A percentile compares a stretch with the other conserved stretches of the same genome.
These are phyloP conservation scores for Marsdenia floribunda DNA, from an alignment of 257 asterid genomes.

Conservation along the genomic window DNA sequence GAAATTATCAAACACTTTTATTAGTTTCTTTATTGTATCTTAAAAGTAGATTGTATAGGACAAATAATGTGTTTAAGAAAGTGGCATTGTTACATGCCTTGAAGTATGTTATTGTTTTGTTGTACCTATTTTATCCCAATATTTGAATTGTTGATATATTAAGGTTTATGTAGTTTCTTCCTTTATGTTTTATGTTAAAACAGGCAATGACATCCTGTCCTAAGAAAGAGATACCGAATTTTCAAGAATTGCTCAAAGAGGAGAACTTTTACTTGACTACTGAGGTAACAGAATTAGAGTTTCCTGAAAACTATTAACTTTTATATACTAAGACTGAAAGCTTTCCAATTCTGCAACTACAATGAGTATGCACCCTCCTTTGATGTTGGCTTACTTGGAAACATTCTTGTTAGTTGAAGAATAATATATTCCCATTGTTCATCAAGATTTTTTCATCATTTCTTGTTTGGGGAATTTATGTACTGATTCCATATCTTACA, in stretches of 20 bases:
- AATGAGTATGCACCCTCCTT: background rate
- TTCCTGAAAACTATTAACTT: background rate
- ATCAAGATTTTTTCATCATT: background rate
- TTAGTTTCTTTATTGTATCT: too few relatives aligned
- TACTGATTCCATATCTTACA: background rate
- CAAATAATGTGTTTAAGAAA: too few relatives aligned
- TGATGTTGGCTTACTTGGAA: background rate
- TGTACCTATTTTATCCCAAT: too few relatives aligned
- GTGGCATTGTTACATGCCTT: too few relatives aligned
- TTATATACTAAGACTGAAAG: background rate
- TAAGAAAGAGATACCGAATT: constrained; percentile 58
- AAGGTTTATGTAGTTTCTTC: background rate
- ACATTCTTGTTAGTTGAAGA: background rate
- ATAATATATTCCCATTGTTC: background rate
- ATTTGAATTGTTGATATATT: constrained; percentile 3
- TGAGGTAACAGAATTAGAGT: constrained; percentile 41
- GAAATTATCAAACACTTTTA: too few relatives aligned
- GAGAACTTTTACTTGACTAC: constrained; percentile 79
- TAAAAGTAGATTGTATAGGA: too few relatives aligned
- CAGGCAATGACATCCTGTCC: constrained; percentile 75
- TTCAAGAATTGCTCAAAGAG: constrained; percentile 67
- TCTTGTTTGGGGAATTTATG: background rate
- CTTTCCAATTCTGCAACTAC: background rate
- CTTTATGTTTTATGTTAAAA: constrained; percentile 8
- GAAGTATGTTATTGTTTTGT: too few relatives aligned